These are phyloP conservation scores for Murraya paniculata DNA, from an alignment of 345 rosid genomes.

Conservation along the genomic window DNA sequence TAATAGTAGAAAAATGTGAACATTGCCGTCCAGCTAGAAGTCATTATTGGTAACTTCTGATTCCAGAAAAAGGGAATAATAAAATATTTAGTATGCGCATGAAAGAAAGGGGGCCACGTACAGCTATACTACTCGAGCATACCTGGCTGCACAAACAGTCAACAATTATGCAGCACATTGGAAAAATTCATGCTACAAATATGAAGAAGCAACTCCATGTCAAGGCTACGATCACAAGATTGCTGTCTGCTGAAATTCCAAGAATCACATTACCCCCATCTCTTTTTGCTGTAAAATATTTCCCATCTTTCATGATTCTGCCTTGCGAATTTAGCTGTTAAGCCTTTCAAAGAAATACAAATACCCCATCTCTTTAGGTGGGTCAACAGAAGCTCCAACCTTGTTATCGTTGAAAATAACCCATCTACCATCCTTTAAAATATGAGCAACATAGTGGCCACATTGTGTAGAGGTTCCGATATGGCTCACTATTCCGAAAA, in stretches of 20 bases:
- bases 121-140: not conserved
- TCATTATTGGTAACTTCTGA: not conserved
- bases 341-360: slow-evolving; percentile 92
- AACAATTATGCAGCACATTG: not conserved
- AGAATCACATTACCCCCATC: not conserved
- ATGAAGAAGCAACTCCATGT: not conserved
- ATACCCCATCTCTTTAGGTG: slow-evolving; percentile 98
- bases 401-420: slow-evolving; percentile 85
- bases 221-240: not conserved
- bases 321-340: slow-evolving; percentile 33
- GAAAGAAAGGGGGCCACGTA: not conserved
- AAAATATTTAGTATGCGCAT: not conserved
- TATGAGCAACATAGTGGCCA: slow-evolving; percentile 95
- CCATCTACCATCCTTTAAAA: slow-evolving; percentile 86
- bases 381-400: slow-evolving; percentile 81
- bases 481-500: slow-evolving; percentile 90
- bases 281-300: slow-evolving; percentile 13
- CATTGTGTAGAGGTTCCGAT: slow-evolving; percentile 94
- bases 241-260: not conserved
- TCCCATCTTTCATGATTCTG: not conserved
- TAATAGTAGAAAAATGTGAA: not conserved
- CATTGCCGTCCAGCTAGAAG: not conserved
- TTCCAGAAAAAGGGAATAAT: not conserved
- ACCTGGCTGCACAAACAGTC: not conserved
- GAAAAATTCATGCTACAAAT: not conserved